These are phyloP conservation scores for Paracoccidioides brasiliensis DNA, from an alignment of 2,329 filamentous ascomycete species.

Conservation along the genomic window DNA sequence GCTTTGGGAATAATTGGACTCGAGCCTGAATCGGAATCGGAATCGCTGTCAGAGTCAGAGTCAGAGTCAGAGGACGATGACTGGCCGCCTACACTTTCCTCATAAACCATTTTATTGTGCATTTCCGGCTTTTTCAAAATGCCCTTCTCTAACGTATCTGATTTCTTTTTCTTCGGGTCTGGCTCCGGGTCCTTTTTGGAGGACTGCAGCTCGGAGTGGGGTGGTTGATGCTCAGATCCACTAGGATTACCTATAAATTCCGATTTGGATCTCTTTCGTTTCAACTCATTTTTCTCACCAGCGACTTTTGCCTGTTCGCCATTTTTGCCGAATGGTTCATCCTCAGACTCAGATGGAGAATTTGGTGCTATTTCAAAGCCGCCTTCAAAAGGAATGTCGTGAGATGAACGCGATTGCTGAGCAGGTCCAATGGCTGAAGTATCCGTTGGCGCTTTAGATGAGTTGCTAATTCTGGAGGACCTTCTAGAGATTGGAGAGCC, in stretches of 20 bases:
- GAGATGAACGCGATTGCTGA: background rate
- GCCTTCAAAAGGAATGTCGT: background rate
- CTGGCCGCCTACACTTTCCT: background rate
- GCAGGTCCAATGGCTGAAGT: background rate
- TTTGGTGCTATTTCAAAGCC: background rate
- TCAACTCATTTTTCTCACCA: background rate
- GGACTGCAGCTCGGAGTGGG: background rate
- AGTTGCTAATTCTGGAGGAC: no score
- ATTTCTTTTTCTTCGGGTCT: background rate
- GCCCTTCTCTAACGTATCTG: background rate
- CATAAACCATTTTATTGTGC: background rate
- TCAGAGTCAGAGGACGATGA: background rate
- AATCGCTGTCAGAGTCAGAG: constrained; percentile 12
- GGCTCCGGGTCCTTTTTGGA: background rate
- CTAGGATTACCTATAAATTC: background rate
- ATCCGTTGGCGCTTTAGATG: background rate
- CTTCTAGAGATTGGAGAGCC: background rate
- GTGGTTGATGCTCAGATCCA: background rate
- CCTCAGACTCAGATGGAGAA: background rate
- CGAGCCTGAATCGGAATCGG: constrained; percentile 9
- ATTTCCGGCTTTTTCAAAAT: background rate
- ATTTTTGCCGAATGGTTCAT: background rate
- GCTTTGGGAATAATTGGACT: background rate
- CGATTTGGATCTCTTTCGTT: background rate
- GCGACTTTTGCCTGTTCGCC: background rate